phyloP scores from a whole-genome alignment of 495 filamentous ascomycete species.

The Talaromyces ruber region DNA sequence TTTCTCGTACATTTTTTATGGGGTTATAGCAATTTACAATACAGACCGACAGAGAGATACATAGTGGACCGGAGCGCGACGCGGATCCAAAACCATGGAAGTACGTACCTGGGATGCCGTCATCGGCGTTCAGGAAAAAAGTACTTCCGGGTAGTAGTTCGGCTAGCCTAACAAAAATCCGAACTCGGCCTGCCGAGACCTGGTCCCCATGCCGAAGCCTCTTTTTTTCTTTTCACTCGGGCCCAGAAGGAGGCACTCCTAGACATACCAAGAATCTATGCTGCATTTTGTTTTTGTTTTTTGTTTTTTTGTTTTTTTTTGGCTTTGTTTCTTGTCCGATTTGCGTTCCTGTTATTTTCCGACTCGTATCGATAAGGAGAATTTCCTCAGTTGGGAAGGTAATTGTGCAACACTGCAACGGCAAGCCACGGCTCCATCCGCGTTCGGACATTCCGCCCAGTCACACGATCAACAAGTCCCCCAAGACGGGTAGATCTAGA shows the following conservation, averaged over 20 bases:
- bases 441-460: not conserved
- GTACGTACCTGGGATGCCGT: not conserved
- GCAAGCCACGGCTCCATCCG: not conserved
- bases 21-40: not conserved
- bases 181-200: not conserved
- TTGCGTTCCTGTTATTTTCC: not conserved
- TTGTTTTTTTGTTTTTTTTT: not conserved
- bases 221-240: not conserved
- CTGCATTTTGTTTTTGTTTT: not conserved
- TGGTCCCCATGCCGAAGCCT: not conserved
- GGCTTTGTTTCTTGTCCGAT: not conserved
- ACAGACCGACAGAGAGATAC: not conserved
- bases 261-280: not conserved
- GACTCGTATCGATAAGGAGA: not conserved
- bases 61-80: not conserved
- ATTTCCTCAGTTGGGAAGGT: not conserved
- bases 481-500: conserved; percentile 2
- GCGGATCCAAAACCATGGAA: not conserved
- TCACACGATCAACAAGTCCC: not conserved
- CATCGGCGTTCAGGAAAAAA: not conserved
- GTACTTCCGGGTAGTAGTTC: not conserved
- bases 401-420: not conserved
- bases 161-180: not conserved
- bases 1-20: not conserved
- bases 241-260: not conserved